phyloP scores from a whole-genome alignment of 2,329 filamentous ascomycete species.

The Colletotrichum phormii region DNA sequence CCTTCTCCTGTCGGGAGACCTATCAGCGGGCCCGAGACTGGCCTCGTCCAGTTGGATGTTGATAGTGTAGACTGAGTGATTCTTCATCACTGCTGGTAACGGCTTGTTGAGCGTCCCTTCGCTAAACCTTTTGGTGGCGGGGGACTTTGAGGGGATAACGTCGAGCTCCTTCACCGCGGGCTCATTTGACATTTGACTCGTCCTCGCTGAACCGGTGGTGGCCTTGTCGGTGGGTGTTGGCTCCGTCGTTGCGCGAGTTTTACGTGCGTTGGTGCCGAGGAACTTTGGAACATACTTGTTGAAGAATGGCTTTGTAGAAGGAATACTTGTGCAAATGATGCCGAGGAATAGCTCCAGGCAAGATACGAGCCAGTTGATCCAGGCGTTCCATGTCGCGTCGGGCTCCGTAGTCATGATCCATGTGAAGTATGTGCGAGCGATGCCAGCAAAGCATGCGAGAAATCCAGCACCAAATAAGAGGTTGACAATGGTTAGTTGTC shows the following conservation, averaged over 20 bases:
- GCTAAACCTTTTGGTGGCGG: constrained; percentile 5
- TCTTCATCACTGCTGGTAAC: constrained; percentile 40
- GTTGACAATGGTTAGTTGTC: constrained; percentile 58
- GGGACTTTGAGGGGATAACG: background rate
- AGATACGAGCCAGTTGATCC: constrained; percentile 49
- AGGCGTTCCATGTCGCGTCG: constrained; percentile 51
- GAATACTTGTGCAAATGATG: constrained; percentile 58
- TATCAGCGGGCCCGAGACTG: constrained; percentile 25
- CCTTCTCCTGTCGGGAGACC: constrained; percentile 25
- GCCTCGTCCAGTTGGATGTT: constrained; percentile 33
- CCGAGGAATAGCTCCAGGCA: constrained; percentile 56
- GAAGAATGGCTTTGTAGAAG: constrained; percentile 58
- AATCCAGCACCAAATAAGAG: constrained; percentile 62
- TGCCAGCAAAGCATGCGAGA: constrained; percentile 55
- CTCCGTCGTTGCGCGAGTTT: background rate
- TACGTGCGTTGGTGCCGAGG: constrained; percentile 33
- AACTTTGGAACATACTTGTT: constrained; percentile 48
- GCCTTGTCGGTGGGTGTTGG: constrained; percentile 2
- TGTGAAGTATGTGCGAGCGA: constrained; percentile 51
- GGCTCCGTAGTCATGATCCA: constrained; percentile 44
- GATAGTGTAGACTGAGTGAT: constrained; percentile 35
- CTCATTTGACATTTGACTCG: constrained; percentile 15
- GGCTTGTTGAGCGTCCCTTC: constrained; percentile 43
- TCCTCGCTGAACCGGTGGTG: constrained; percentile 4
- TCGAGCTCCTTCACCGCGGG: background rate